Percentiles rank a stretch among this genome's conserved stretches.
Evolutionary conservation across 2,329 filamentous ascomycete genomes (phyloP).

Genomic region (Aspergillus unguis): DNA sequence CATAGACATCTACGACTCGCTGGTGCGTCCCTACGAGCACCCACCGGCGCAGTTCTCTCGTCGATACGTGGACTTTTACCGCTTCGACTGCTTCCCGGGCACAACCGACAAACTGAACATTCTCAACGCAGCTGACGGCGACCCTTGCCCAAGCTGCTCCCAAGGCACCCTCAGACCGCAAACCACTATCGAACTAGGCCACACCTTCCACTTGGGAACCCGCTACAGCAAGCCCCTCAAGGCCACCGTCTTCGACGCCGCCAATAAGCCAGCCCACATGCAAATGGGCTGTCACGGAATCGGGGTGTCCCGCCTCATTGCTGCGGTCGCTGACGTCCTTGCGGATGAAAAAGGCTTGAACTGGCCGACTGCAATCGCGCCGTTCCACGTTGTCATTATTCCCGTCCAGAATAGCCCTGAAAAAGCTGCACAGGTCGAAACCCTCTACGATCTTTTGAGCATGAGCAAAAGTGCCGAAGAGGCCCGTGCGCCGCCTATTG

Average conservation of each 20-base stretch:
- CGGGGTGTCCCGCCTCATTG: slow-evolving; percentile 85
- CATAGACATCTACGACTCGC: slow-evolving; percentile 41
- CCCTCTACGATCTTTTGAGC: slow-evolving; percentile 63
- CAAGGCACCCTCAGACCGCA: slow-evolving; percentile 61
- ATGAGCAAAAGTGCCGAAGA: slow-evolving; percentile 8
- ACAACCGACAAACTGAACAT: slow-evolving; percentile 56
- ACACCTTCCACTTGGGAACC: slow-evolving; percentile 91
- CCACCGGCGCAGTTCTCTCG: slow-evolving; percentile 38
- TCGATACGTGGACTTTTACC: slow-evolving; percentile 35
- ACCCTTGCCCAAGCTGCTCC: slow-evolving; percentile 69
- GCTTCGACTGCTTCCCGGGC: slow-evolving; percentile 37
- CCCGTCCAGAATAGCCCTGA: slow-evolving; percentile 40
- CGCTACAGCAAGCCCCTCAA: slow-evolving; percentile 76
- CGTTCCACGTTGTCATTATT: slow-evolving; percentile 73
- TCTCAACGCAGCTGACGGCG: slow-evolving; percentile 63
- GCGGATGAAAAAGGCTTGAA: slow-evolving; percentile 71
- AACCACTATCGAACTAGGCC: slow-evolving; percentile 82
- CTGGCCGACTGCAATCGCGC: slow-evolving; percentile 84
- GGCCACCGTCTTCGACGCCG: slow-evolving; percentile 56
- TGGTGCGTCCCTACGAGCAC: slow-evolving; percentile 38
- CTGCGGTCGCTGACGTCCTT: slow-evolving; percentile 74
- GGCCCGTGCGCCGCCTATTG: slow-evolving; percentile 40
- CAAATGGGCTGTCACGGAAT: slow-evolving; percentile 98
- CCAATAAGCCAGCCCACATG: slow-evolving; percentile 51
- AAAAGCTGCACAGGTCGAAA: slow-evolving; percentile 47